These are phyloP conservation scores for Dactylorhiza incarnata DNA, from an alignment of 106 monocot genomes.

Conservation along the genomic window DNA sequence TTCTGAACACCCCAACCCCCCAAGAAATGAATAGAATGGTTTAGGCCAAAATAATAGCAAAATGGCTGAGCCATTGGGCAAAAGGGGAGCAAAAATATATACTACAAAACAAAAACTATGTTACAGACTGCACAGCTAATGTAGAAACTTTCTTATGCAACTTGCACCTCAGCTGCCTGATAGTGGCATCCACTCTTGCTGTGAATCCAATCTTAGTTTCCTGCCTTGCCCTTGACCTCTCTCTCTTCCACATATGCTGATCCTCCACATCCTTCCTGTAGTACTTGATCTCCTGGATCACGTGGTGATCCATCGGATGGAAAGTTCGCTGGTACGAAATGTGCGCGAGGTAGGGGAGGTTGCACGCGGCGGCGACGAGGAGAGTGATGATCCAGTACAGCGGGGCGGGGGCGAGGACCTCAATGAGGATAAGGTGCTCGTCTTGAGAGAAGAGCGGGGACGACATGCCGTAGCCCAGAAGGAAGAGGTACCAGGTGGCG, in stretches of 20 bases:
- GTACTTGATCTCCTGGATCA: conserved; percentile 61
- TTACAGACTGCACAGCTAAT: conserved; percentile 1
- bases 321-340: conserved; percentile 30
- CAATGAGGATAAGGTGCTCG: conserved; percentile 23
- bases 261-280: conserved; percentile 39
- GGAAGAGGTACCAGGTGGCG: conserved; percentile 53
- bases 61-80: background rate
- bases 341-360: conserved; percentile 40
- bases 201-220: conserved; percentile 44
- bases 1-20: too few species aligned
- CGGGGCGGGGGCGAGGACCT: conserved; percentile 43
- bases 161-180: conserved; percentile 29
- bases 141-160: conserved; percentile 28
- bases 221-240: conserved; percentile 34
- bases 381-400: conserved; percentile 40
- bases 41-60: background rate
- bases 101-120: background rate
- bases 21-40: too few species aligned
- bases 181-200: conserved; percentile 43
- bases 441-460: conserved; percentile 18
- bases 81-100: background rate
- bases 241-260: conserved; percentile 49
- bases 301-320: conserved; percentile 44
- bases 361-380: conserved; percentile 29
- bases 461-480: conserved; percentile 32